Evolutionary conservation across 305 asterid species (phyloP).

Genomic region (Solanum chacoense): DNA sequence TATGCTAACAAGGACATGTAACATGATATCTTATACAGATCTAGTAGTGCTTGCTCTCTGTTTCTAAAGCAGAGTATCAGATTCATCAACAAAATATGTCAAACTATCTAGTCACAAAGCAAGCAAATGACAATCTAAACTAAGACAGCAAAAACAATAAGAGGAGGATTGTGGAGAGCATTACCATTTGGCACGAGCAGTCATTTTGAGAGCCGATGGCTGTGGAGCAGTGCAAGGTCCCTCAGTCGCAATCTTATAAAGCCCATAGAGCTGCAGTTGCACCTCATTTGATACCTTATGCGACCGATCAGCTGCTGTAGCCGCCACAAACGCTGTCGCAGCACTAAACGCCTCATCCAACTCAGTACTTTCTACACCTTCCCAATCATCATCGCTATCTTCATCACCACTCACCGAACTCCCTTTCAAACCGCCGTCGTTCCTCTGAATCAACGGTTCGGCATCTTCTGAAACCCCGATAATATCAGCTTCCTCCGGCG

Average conservation of each 20-base stretch:
- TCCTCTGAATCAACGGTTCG: slow-evolving; percentile 38
- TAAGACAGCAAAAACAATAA: not conserved
- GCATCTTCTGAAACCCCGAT: slow-evolving; percentile 16
- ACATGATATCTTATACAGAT: not conserved
- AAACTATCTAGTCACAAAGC: not conserved
- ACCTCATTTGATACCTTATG: slow-evolving; percentile 70
- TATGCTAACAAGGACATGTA: not conserved
- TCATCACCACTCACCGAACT: not conserved
- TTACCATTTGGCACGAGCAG: slow-evolving; percentile 97
- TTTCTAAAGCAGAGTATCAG: not conserved
- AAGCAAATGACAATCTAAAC: not conserved
- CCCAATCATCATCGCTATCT: slow-evolving; percentile 54
- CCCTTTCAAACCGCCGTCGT: slow-evolving; percentile 6
- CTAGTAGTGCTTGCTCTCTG: not conserved
- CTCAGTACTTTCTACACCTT: slow-evolving; percentile 97
- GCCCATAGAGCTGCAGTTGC: slow-evolving; percentile 86
- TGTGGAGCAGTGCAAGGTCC: slow-evolving; percentile 88
- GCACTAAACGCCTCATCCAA: slow-evolving; percentile 94
- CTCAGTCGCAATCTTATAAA: slow-evolving; percentile 95
- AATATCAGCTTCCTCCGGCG: slow-evolving; percentile 1
- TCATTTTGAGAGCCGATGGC: slow-evolving; percentile 88
- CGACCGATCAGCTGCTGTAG: slow-evolving; percentile 75
- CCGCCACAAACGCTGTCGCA: slow-evolving; percentile 95
- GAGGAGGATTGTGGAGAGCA: not conserved
- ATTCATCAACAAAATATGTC: not conserved